phyloP scores from a whole-genome alignment of 805 yeast genomes.

The Starmerella etchellsii region DNA sequence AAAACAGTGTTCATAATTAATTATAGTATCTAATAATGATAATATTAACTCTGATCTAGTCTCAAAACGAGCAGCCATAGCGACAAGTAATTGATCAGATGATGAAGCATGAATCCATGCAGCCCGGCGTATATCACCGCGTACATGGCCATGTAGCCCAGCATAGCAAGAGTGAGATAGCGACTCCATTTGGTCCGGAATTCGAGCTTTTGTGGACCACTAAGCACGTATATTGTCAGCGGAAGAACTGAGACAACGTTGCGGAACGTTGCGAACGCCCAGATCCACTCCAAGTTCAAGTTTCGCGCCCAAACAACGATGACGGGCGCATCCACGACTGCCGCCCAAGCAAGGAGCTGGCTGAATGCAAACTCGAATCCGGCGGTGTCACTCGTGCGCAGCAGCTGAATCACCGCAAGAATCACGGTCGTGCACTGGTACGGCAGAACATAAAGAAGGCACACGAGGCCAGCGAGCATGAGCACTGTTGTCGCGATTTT shows the following conservation, averaged over 20 bases:
- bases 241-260: slow-evolving; percentile 64
- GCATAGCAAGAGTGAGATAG: slow-evolving; percentile 26
- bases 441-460: slow-evolving; percentile 17
- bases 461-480: not conserved
- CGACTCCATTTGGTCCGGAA: not conserved
- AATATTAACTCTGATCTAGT: not conserved
- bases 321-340: slow-evolving; percentile 68
- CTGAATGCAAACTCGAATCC: slow-evolving; percentile 31
- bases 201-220: not conserved
- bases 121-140: slow-evolving; percentile 61
- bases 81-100: slow-evolving; percentile 43
- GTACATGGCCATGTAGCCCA: slow-evolving; percentile 45
- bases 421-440: slow-evolving; percentile 42
- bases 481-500: too few relatives aligned
- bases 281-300: slow-evolving; percentile 59
- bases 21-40: not conserved
- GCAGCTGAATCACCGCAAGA: slow-evolving; percentile 10
- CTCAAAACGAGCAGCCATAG: slow-evolving; percentile 12
- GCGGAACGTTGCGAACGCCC: slow-evolving; percentile 73
- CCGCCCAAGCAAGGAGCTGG: slow-evolving; percentile 55
- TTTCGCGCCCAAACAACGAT: slow-evolving; percentile 67
- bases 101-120: slow-evolving; percentile 70
- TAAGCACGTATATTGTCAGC: slow-evolving; percentile 3
- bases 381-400: slow-evolving; percentile 1
- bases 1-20: too few relatives aligned